phyloP scores from a whole-genome alignment of 2,329 filamentous ascomycete genomes.

The Exophiala spinifera region DNA sequence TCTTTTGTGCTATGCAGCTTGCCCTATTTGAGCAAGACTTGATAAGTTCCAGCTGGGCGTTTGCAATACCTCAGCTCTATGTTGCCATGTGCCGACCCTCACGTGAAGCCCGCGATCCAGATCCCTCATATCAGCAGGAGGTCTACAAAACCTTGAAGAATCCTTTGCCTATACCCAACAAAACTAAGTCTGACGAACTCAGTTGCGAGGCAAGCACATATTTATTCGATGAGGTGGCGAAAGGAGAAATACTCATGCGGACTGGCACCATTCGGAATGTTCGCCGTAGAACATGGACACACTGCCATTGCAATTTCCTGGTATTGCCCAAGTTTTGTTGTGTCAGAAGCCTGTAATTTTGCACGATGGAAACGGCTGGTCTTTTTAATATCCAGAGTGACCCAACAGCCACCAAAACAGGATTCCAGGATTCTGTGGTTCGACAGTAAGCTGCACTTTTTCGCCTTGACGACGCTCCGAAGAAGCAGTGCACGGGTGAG shows the following conservation, averaged over 20 bases:
- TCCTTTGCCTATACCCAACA: background rate
- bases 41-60: conserved; percentile 7
- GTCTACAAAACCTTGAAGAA: background rate
- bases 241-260: too few relatives aligned
- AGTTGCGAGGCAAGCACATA: background rate
- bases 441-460: too few relatives aligned
- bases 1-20: conserved; percentile 5
- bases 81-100: conserved; percentile 8
- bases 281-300: too few relatives aligned
- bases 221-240: background rate
- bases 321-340: too few relatives aligned
- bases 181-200: background rate
- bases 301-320: too few relatives aligned
- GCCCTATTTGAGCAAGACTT: conserved; percentile 2
- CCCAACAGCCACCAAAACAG: background rate
- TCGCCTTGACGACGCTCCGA: too few relatives aligned
- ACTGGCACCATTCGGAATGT: too few relatives aligned
- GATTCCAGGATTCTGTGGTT: background rate
- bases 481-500: too few relatives aligned
- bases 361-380: too few relatives aligned
- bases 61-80: conserved; percentile 8
- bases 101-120: background rate
- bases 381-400: too few relatives aligned
- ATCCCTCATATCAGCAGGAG: conserved; percentile 1
- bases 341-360: too few relatives aligned